phyloP scores from a whole-genome alignment of 768 basidiomycete genomes.

The Sutorius australiensis region DNA sequence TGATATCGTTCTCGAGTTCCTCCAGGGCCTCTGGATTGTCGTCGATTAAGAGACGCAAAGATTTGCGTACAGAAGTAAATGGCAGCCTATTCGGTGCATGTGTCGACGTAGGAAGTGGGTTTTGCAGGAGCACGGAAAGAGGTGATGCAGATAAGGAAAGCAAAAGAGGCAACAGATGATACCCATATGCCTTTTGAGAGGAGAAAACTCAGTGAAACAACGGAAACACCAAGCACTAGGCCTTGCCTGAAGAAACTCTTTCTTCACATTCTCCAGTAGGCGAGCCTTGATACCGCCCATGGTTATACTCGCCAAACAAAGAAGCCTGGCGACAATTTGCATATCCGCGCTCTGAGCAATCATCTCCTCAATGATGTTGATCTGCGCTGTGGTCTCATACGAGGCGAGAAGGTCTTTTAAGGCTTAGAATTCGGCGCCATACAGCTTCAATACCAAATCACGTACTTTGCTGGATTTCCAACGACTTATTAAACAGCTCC shows the following conservation, averaged over 20 bases:
- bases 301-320: constrained; percentile 84
- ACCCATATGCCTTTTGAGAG: constrained; percentile 63
- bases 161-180: constrained; percentile 63
- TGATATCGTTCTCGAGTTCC: constrained; percentile 89
- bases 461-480: constrained; percentile 96
- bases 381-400: constrained; percentile 76
- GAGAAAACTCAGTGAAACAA: constrained; percentile 12
- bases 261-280: constrained; percentile 80
- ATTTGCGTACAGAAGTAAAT: constrained; percentile 71
- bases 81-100: constrained; percentile 58
- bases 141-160: constrained; percentile 63
- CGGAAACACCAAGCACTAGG: background rate
- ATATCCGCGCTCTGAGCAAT: constrained; percentile 84
- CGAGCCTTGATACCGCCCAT: constrained; percentile 85
- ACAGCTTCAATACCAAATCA: background rate
- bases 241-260: constrained; percentile 80
- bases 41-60: constrained; percentile 88
- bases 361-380: constrained; percentile 86
- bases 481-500: constrained; percentile 83
- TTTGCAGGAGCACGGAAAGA: constrained; percentile 63
- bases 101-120: constrained; percentile 56
- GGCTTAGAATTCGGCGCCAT: constrained; percentile 7
- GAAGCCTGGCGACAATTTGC: constrained; percentile 69
- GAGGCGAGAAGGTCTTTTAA: constrained; percentile 86
- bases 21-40: constrained; percentile 72